phyloP scores from a whole-genome alignment of 192 early-diverging fungal species.

The Gryganskiella cystojenkinii region DNA sequence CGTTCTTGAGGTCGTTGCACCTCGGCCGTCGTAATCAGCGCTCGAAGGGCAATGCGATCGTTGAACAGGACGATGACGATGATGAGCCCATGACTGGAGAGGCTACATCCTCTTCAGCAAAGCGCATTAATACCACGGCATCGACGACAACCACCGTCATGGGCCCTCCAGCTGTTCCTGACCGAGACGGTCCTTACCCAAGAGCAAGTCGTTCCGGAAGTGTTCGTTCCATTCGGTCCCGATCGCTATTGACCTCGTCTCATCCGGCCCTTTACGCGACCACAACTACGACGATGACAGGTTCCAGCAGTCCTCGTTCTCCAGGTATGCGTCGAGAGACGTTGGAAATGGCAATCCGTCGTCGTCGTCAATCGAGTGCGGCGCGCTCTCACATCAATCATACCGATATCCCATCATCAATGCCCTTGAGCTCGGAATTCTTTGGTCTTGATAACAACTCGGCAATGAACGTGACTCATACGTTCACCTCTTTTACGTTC shows the following conservation, averaged over 20 bases:
- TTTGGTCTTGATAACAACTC: constrained; percentile 17
- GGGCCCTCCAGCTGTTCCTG: too few species aligned
- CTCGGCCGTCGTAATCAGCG: constrained; percentile 12
- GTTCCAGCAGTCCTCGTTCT: constrained; percentile 12
- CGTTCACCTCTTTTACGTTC: constrained; percentile 45
- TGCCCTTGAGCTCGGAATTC: neutral
- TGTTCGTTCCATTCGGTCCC: constrained; percentile 17
- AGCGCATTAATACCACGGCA: neutral
- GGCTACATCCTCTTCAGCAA: neutral
- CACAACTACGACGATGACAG: constrained; percentile 1
- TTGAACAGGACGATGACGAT: too few species aligned
- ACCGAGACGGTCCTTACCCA: too few species aligned
- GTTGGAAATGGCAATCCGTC: constrained; percentile 47
- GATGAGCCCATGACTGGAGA: too few species aligned
- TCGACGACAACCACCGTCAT: neutral
- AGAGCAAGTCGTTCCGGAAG: constrained; percentile 12
- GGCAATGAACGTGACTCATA: constrained; percentile 37
- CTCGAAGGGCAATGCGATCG: neutral
- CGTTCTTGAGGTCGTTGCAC: constrained; percentile 33
- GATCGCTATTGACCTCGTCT: constrained; percentile 27
- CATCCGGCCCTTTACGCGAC: constrained; percentile 33
- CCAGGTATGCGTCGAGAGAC: constrained; percentile 39
- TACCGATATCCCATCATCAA: neutral
- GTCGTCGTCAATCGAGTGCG: constrained; percentile 31
- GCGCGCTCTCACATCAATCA: constrained; percentile 23